These are phyloP conservation scores for Jimgerdemannia flammicorona DNA, from an alignment of 192 early-diverging fungal genomes.

Conservation along the genomic window DNA sequence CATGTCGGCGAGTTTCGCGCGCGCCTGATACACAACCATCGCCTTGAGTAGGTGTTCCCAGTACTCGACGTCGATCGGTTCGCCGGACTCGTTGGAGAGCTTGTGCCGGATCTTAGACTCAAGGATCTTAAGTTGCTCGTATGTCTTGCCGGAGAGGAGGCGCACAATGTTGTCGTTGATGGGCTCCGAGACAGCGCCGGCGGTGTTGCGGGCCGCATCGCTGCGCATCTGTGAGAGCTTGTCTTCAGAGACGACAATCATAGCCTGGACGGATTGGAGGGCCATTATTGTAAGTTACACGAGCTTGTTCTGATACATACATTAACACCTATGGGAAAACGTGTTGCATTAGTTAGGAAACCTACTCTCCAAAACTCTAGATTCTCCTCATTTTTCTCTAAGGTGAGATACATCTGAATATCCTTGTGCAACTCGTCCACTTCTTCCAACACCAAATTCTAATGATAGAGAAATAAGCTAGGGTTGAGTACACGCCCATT, in stretches of 20 bases:
- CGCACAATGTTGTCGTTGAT: slow-evolving; percentile 62
- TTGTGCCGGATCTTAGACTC: slow-evolving; percentile 75
- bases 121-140: slow-evolving; percentile 65
- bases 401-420: slow-evolving; percentile 80
- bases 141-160: slow-evolving; percentile 71
- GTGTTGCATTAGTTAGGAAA: not conserved
- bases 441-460: slow-evolving; percentile 62
- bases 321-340: not conserved
- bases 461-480: slow-evolving; percentile 13
- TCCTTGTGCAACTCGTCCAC: slow-evolving; percentile 81
- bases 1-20: slow-evolving; percentile 72
- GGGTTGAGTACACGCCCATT: not conserved
- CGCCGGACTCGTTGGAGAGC: slow-evolving; percentile 49
- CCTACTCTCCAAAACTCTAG: slow-evolving; percentile 76
- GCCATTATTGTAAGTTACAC: not conserved
- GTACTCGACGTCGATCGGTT: slow-evolving; percentile 88
- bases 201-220: slow-evolving; percentile 13
- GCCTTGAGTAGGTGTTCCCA: slow-evolving; percentile 84
- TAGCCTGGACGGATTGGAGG: slow-evolving; percentile 29
- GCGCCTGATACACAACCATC: slow-evolving; percentile 80
- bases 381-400: slow-evolving; percentile 77
- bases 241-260: slow-evolving; percentile 80
- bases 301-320: slow-evolving; percentile 7
- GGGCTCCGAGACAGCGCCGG: slow-evolving; percentile 39
- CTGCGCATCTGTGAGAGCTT: slow-evolving; percentile 45